Percentiles rank a stretch among this genome's conserved stretches.
phyloP scores from a whole-genome alignment of 208 protist species.

The Angomonas deanei region DNA sequence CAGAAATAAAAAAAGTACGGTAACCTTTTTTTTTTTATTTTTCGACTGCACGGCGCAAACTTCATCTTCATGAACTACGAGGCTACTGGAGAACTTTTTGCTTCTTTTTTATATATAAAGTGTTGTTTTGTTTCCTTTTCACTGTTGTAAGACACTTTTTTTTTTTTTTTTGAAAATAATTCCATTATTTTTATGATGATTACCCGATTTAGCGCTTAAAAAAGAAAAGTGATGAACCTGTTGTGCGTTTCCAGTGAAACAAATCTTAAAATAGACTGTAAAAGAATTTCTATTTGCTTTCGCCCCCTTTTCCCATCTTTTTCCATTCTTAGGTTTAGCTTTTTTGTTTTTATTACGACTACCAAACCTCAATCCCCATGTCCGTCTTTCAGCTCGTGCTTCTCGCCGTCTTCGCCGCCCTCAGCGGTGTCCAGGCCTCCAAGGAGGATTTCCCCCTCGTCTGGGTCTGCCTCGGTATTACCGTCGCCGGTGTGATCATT shows the following conservation, averaged over 20 bases:
- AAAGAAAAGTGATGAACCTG: too few relatives aligned
- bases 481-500: conserved; percentile 16
- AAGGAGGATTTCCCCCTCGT: conserved; percentile 19
- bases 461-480: conserved; percentile 27
- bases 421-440: neutral
- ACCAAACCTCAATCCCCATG: neutral
- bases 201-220: too few relatives aligned
- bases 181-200: conserved; percentile 3
- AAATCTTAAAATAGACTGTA: too few relatives aligned
- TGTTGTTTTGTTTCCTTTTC: conserved; percentile 7
- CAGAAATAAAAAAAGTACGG: neutral
- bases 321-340: neutral
- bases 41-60: neutral
- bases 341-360: neutral
- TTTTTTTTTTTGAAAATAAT: neutral
- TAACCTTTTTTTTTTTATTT: conserved; percentile 1
- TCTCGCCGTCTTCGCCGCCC: conserved; percentile 9
- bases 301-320: conserved; percentile 9
- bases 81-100: neutral
- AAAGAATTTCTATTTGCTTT: too few relatives aligned
- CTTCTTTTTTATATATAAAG: conserved; percentile 10
- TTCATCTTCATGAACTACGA: too few relatives aligned
- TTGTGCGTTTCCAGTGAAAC: too few relatives aligned
- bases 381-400: conserved; percentile 5
- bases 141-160: neutral